Conservation (phyloP, 169 alveolate species). For the Cryptosporidium sp. region DNA sequence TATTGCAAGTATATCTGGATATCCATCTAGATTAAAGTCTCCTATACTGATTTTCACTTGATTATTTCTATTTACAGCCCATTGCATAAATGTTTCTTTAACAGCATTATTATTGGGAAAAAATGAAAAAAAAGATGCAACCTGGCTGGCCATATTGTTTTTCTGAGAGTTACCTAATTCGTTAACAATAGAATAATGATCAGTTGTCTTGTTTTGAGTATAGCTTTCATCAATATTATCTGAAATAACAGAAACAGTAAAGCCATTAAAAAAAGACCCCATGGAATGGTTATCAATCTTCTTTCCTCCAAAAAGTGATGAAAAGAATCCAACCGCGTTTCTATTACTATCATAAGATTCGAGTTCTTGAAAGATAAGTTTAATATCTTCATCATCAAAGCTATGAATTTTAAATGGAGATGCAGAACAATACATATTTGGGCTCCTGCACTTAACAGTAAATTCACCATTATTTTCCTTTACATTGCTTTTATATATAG, state of each 20-base stretch:
- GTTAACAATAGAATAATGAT: neutral
- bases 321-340: slow-evolving; percentile 10
- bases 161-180: neutral
- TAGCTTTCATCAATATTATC: neutral
- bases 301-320: slow-evolving; percentile 18
- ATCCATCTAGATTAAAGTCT: slow-evolving; percentile 82
- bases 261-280: slow-evolving; percentile 24
- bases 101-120: slow-evolving; percentile 6
- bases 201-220: no score
- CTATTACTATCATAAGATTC: neutral
- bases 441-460: slow-evolving; percentile 81
- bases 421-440: slow-evolving; percentile 82
- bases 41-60: slow-evolving; percentile 64
- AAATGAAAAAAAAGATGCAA: slow-evolving; percentile 60
- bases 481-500: neutral
- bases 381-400: slow-evolving; percentile 46
- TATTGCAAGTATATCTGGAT: slow-evolving; percentile 78
- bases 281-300: neutral
- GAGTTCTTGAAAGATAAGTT: slow-evolving; percentile 35
- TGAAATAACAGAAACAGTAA: slow-evolving; percentile 34
- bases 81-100: slow-evolving; percentile 20
- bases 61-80: slow-evolving; percentile 10
- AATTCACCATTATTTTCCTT: slow-evolving; percentile 17
- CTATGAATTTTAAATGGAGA: slow-evolving; percentile 81
- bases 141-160: slow-evolving; percentile 27